Evolutionary conservation across 2,329 filamentous ascomycete genomes (phyloP).

Genomic region (Xylariaceae sp.): DNA sequence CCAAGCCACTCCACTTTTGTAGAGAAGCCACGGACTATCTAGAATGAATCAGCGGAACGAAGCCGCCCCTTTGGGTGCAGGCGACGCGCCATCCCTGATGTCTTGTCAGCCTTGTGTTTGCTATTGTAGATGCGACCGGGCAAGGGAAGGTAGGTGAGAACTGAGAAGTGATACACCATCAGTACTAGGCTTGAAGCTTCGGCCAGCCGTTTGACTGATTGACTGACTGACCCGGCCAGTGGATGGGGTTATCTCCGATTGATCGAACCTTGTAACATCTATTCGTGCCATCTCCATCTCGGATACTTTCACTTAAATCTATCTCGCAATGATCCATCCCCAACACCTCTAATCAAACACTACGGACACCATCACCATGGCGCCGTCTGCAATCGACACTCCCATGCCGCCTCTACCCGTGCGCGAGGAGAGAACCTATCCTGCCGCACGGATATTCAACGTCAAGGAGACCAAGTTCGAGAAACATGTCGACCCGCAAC

Average conservation of each 20-base stretch:
- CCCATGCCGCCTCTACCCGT: conserved; percentile 45
- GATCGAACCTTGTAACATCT: not conserved
- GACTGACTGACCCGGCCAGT: too few relatives aligned
- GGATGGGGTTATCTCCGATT: conserved; percentile 1
- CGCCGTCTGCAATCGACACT: conserved; percentile 59
- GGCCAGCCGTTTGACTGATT: not conserved
- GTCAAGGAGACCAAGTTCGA: conserved; percentile 68
- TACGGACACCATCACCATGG: conserved; percentile 47
- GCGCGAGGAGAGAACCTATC: conserved; percentile 53
- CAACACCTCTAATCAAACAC: conserved; percentile 15
- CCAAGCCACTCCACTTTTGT: conserved; percentile 14
- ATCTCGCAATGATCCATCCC: conserved; percentile 28
- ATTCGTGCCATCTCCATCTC: not conserved
- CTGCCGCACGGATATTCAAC: conserved; percentile 63
- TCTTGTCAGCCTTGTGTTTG: conserved; percentile 24
- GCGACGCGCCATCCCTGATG: not conserved
- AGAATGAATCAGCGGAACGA: conserved; percentile 6
- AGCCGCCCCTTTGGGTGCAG: not conserved
- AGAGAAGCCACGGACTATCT: conserved; percentile 4
- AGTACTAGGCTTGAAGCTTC: conserved; percentile 14
- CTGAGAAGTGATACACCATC: conserved; percentile 11
- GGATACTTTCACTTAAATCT: not conserved
- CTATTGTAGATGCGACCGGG: conserved; percentile 19
- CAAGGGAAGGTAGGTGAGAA: conserved; percentile 8
- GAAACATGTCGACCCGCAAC: conserved; percentile 57